Evolutionary conservation across 2,329 filamentous ascomycete species (phyloP), one percentile per base, ranked within the genome.

Genomic region (Alternaria gaisen): DNA sequence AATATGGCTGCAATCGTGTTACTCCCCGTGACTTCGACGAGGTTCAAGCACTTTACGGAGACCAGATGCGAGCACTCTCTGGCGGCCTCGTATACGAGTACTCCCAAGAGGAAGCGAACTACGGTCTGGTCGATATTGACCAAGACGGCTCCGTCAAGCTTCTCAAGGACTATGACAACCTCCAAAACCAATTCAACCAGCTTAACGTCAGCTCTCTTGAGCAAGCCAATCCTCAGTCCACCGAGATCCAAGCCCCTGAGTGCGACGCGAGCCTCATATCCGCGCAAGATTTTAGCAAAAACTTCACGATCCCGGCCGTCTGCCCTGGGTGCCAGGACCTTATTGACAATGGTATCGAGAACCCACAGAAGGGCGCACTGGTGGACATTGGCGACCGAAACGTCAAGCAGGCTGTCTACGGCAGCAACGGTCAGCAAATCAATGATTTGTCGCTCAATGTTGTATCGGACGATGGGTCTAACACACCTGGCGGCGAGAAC

Each of bases 1-100:
- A 95, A 75, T 90, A 88, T 70, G 92, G 92, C 62, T 94, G 92
- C 86, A 94, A 93, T 82, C 66, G 73, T 52, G 67, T 76, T 24
- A 82, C 84, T 38, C 87, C 88, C 14, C 90, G 92, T 68, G 80
- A 88, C 70, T 95, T 93, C 81, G 90, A 90, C 67, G 92, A 95
- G 80, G 89, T 93, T 12, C 83, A 82, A 56, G 83, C 88, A 63
- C 88, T 95, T 67, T 94, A 94, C 78, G 85, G 90, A 58, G 72
- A 83, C 40, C 71, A 92, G 65, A 93, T 94, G 90, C 89, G 83
- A 18, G 82, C 87, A 58, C 88, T 94, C 73, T 90, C 88, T 56
- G 92, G 92, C 64, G 91, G 91, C 65, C 84, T 95, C 46, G 90
- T 94, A 46, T 95, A 94, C 82, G 91, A 95, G 79, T 94, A 87